phyloP scores from a whole-genome alignment of 139 green algal species.

The Chlorella sp. region DNA sequence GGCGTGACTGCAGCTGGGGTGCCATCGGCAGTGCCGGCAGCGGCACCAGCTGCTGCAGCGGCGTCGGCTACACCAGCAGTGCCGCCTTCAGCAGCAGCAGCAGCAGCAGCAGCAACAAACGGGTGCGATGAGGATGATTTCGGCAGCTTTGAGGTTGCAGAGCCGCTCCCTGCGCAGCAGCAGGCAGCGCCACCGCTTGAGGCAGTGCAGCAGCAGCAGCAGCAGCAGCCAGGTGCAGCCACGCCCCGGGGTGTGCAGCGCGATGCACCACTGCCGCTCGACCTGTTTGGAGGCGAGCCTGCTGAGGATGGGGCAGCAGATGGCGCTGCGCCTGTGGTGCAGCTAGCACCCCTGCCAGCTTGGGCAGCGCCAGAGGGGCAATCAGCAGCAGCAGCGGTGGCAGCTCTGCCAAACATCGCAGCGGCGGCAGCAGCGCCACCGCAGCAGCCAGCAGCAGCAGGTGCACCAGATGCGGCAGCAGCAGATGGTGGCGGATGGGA shows the following conservation, averaged over 20 bases:
- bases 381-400: too few species aligned
- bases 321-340: too few species aligned
- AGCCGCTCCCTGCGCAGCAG: background rate
- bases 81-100: background rate
- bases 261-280: background rate
- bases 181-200: background rate
- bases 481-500: background rate
- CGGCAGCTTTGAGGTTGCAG: slow-evolving; percentile 1
- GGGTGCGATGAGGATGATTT: background rate
- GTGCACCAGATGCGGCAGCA: background rate
- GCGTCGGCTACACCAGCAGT: background rate
- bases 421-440: too few species aligned
- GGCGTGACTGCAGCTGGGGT: background rate
- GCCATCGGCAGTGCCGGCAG: background rate
- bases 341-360: too few species aligned
- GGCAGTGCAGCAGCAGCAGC: background rate
- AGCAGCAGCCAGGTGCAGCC: background rate
- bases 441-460: background rate
- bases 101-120: background rate
- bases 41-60: background rate
- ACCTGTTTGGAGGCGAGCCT: slow-evolving; percentile 14
- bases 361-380: too few species aligned
- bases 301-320: too few species aligned
- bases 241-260: background rate
- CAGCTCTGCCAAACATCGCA: too few species aligned